A percentile compares a stretch with the other conserved stretches of the same genome.
Conservation (phyloP, 1,284 basidiomycete species). For the Wallemia ichthyophaga region DNA sequence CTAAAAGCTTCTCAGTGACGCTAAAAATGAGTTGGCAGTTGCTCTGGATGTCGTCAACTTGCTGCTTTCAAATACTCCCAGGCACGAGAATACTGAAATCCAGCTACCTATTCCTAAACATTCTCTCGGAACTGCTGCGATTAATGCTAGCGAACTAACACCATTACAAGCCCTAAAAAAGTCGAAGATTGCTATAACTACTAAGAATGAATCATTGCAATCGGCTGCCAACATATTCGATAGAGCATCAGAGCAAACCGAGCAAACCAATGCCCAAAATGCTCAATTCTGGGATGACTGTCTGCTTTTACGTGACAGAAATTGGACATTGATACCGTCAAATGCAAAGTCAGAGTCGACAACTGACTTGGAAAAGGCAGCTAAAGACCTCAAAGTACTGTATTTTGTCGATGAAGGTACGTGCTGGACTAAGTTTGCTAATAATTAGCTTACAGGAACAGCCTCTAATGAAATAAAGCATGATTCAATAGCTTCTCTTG, state of each 20-base stretch:
- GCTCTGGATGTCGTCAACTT: conserved; percentile 32
- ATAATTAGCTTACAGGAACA: neutral
- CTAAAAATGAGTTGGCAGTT: conserved; percentile 41
- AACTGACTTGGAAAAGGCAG: conserved; percentile 25
- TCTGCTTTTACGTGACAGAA: conserved; percentile 33
- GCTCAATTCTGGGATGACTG: conserved; percentile 50
- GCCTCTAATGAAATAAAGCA: neutral
- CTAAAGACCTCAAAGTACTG: conserved; percentile 42
- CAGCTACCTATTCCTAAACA: conserved; percentile 13
- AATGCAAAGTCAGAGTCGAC: conserved; percentile 36
- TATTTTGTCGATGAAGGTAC: conserved; percentile 47
- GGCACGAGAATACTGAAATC: conserved; percentile 3
- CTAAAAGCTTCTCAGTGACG: conserved; percentile 21
- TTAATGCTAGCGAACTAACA: conserved; percentile 30
- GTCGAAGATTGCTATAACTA: conserved; percentile 34
- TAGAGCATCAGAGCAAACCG: conserved; percentile 32
- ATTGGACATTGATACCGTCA: conserved; percentile 44
- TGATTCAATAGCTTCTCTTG: neutral
- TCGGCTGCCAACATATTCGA: conserved; percentile 37
- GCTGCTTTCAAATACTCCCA: conserved; percentile 19
- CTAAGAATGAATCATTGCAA: conserved; percentile 41
- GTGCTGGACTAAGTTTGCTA: conserved; percentile 11
- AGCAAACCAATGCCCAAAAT: conserved; percentile 26
- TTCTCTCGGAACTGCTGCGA: conserved; percentile 29
- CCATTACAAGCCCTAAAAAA: conserved; percentile 40